Percentiles rank a stretch among this genome's conserved stretches.
phyloP scores from a whole-genome alignment of 2,329 filamentous ascomycete genomes.

The Hypoxylon sp. region DNA sequence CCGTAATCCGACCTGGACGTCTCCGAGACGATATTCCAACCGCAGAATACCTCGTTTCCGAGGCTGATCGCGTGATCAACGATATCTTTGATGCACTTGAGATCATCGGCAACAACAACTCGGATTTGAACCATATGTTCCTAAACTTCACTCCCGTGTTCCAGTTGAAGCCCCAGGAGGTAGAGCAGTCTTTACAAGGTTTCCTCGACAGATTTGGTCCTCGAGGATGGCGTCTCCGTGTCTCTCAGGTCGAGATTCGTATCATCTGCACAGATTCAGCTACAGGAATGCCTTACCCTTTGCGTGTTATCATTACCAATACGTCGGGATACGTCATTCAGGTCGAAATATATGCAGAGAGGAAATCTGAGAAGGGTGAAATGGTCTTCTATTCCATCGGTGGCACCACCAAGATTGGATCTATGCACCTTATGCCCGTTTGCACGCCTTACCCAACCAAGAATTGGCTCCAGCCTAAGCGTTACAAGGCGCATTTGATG shows the following conservation, averaged over 20 bases:
- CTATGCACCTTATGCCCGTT: slow-evolving; percentile 93
- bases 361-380: slow-evolving; percentile 97
- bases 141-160: slow-evolving; percentile 99
- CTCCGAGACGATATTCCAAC: slow-evolving; percentile 97
- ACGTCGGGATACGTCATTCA: slow-evolving; percentile 98
- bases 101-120: slow-evolving; percentile 99
- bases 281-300: slow-evolving; percentile 87
- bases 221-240: slow-evolving; percentile 94
- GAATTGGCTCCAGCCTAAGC: slow-evolving; percentile 98
- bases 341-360: slow-evolving; percentile 97
- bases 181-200: slow-evolving; percentile 91
- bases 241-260: slow-evolving; percentile 97
- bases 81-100: slow-evolving; percentile 98
- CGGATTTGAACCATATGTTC: slow-evolving; percentile 99
- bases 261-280: slow-evolving; percentile 95
- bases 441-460: slow-evolving; percentile 96
- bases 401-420: slow-evolving; percentile 92
- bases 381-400: slow-evolving; percentile 99
- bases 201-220: slow-evolving; percentile 98
- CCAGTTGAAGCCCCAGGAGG: slow-evolving; percentile 88
- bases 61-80: slow-evolving; percentile 96
- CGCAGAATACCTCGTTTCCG: slow-evolving; percentile 97
- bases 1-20: slow-evolving; percentile 92
- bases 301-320: slow-evolving; percentile 97
- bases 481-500: slow-evolving; percentile 99